Base-by-base conservation (phyloP, 495 filamentous ascomycete genomes). In the Hypoxylon lienhwacheense region DNA sequence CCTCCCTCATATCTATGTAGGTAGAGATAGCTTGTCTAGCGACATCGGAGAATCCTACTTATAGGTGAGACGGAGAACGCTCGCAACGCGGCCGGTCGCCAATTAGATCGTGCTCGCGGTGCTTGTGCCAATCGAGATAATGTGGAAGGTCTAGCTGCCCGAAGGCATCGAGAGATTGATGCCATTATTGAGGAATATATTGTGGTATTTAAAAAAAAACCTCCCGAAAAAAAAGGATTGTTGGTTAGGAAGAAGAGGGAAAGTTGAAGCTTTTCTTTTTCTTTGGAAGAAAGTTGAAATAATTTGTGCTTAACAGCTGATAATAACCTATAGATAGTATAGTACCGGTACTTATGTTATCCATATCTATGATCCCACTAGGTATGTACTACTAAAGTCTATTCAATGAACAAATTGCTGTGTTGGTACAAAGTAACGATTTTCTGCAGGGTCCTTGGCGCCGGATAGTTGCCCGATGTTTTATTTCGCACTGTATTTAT, bases 151-250 rank as follows among this genome's bases (percentile, higher is more conserved):
- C 73, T 68, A 44, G 71, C 71, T 44, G 60, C 66, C 66, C 71
- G 61, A 33, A 78, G 53, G 64, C 70, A 77, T 64, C 73, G 68
- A 37, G 72, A 70, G 66, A 78, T 76, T 68, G 76, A 76, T 44
- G 74, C 74, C 76, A 78, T 78, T 57, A 41, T 39, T 17, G 37
- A 7, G 19, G 20, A n/a, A n/a, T n/a, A n/a, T n/a, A n/a, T n/a
- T n/a, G n/a, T n/a, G n/a, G n/a, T n/a, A n/a, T n/a, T n/a, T n/a
- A n/a, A n/a, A n/a, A n/a, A n/a, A n/a, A n/a, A n/a, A n/a, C n/a
- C n/a, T n/a, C n/a, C n/a, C 5, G 40, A 14, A 29, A 14, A 10
- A n/a, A 7, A 17, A 25, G 17, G 22, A 21, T 31, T 26, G 16
- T 15, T 26, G 4, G 26, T 14, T 10, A 21, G 14, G 8, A 19